Evolutionary conservation across 2,329 filamentous ascomycete genomes (phyloP), one percentile per base, ranked within the genome.

Genomic region (Trichoderma brevicompactum): DNA sequence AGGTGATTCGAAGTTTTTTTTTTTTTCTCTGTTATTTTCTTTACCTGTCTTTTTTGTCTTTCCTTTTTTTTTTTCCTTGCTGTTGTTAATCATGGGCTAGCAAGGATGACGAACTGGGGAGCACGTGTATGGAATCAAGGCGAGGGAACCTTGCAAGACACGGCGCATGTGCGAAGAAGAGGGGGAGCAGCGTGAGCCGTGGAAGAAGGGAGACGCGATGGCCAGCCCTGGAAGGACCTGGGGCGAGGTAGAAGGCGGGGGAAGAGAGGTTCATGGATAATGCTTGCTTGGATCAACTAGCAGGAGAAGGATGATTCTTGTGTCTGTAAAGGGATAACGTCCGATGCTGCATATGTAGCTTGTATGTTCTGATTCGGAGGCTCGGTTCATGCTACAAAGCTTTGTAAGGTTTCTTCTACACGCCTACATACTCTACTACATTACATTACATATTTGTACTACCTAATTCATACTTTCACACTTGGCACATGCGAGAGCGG

Each of bases 211-310:
- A 34, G 41, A 38, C 54, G 36, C 7, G 41, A 44, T 38, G 41
- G 41, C 54, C 46, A 46, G 54, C 41, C 23, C 7, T 10, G 34
- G 34, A 41, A 46, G 23, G 54, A 58, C 32, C 32, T 52, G 32
- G 54, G 41, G 28, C 5, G 23, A 28, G 23, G 54, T n/a, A 44
- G 12, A 59, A 17, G 15, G 19, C 13, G 41, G 41, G 55, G 17
- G 19, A 38, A 10, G 5, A 15, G 38, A 28, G 8, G 55, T 34
- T 48, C 43, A 48, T 59, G 55, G 55, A 38, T 59, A 48, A 48
- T 46, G 55, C 55, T 38, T 46, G 54, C 32, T 59, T 59, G 55
- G 43, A 48, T 48, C 50, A 12, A 48, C 17, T 48, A 12, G 41
- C 17, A 48, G 55, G 41, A 48, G 19, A 12, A 59, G 32, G 32